Base-by-base conservation (phyloP, 1,284 basidiomycete species). In the Anthracocystis panici-leucophaei region DNA sequence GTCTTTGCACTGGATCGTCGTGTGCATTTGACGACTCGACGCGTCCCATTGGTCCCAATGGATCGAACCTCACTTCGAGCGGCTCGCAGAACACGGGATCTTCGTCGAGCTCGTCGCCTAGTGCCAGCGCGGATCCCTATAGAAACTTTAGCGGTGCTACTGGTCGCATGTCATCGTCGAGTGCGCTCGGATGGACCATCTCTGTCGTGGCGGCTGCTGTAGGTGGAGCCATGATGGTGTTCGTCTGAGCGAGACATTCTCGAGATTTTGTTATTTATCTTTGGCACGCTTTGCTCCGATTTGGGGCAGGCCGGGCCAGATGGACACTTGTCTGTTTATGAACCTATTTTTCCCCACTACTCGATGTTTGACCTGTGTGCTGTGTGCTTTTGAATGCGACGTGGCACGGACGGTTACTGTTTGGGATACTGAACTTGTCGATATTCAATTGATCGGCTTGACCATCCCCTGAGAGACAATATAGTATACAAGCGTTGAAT, bases 401-500 rank as follows among this genome's bases (percentile, higher is more conserved):
- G 50, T 35, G 20, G 49, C 33, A 29, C 7, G 25, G 10, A 14
- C 35, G 11, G 11, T 14, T 7, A 6, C 9, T 27, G 27, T 27
- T 27, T 27, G 29, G 2, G 29, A 31, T 3, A n/a, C 4, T 16
- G 25, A 7, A n/a, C 3, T 10, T 20, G 11, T 18, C 12, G 38
- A 18, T 1, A 1, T 31, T 51, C 58, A 84, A 46, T 84, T 84
- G 58, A 83, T 69, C 0, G 82, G 82, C 61, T 84, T 84, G 56
- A 82, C 78, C 61, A 84, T 58, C 16, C 81, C 82, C 29, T 78
- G 40, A 9, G 82, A 80, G 40, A 84, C 57, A 21, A 69, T 63
- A 40, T 84, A 84, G 64, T 84, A 84, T 9, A 84, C 82, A 4
- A 84, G 68, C 20, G 82, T 82, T 3, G 79, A 71, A 46, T 84